Percentiles rank a stretch among this genome's conserved stretches.
These are phyloP conservation scores for Xylariales sp. DNA, from an alignment of 2,329 filamentous ascomycete species.

Conservation along the genomic window DNA sequence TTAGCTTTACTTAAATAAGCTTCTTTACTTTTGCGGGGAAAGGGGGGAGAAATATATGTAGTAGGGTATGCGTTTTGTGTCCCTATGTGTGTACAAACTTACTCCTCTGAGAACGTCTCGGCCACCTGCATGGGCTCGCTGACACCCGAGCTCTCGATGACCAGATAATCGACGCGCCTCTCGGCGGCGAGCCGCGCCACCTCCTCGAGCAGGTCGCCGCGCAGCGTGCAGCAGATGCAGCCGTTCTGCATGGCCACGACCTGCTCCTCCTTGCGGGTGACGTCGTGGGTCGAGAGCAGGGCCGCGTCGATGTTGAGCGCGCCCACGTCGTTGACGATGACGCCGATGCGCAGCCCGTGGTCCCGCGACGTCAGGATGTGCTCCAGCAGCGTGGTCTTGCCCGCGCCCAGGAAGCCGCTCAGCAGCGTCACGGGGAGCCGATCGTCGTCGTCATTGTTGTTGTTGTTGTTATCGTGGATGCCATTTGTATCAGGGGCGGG, in stretches of 20 bases:
- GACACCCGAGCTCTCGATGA: conserved; percentile 69
- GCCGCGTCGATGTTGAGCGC: conserved; percentile 24
- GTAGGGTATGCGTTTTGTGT: too few relatives aligned
- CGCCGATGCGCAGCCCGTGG: conserved; percentile 64
- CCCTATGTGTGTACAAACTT: too few relatives aligned
- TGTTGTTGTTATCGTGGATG: too few relatives aligned
- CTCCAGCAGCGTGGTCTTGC: conserved; percentile 67
- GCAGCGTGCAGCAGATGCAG: conserved; percentile 72
- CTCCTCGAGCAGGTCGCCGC: conserved; percentile 67
- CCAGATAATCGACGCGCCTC: conserved; percentile 63
- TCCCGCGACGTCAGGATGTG: conserved; percentile 61
- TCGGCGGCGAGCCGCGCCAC: conserved; percentile 60
- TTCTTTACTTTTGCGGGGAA: too few relatives aligned
- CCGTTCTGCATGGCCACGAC: conserved; percentile 67
- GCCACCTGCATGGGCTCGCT: conserved; percentile 71
- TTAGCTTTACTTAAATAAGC: too few relatives aligned
- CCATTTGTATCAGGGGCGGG: too few relatives aligned
- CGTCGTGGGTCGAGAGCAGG: conserved; percentile 60
- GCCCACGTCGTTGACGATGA: conserved; percentile 71
- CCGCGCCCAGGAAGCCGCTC: conserved; percentile 22
- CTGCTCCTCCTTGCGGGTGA: conserved; percentile 49
- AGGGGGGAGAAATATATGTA: too few relatives aligned
- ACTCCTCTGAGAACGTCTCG: conserved; percentile 52
- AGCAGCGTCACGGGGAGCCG: conserved; percentile 9
- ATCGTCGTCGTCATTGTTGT: too few relatives aligned